phyloP scores from a whole-genome alignment of 805 yeast species.

The Cephaloascus albidus region DNA sequence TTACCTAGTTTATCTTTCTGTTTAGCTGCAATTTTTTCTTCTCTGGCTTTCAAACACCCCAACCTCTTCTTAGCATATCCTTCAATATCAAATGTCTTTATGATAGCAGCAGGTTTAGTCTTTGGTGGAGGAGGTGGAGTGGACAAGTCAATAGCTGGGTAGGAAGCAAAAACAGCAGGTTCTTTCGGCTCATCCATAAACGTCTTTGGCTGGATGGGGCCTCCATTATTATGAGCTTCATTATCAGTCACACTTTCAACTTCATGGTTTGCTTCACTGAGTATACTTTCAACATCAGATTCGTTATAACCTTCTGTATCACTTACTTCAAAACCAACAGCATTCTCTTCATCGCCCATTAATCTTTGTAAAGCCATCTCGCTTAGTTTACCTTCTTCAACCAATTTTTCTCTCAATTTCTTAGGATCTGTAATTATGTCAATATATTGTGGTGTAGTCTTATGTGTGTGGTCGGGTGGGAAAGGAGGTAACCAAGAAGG shows the following conservation, averaged over 20 bases:
- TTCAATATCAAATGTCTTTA: slow-evolving; percentile 40
- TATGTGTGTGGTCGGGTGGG: slow-evolving; percentile 92
- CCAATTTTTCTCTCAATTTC: slow-evolving; percentile 58
- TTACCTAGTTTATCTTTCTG: slow-evolving; percentile 15
- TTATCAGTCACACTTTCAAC: not conserved
- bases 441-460: slow-evolving; percentile 62
- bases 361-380: slow-evolving; percentile 68
- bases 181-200: not conserved
- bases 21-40: slow-evolving; percentile 10
- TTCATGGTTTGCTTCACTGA: slow-evolving; percentile 8
- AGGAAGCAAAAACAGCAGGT: no score
- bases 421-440: slow-evolving; percentile 61
- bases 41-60: slow-evolving; percentile 21
- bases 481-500: slow-evolving; percentile 78
- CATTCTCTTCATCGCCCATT: slow-evolving; percentile 27
- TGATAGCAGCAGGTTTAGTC: slow-evolving; percentile 2
- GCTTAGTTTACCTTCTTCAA: slow-evolving; percentile 72
- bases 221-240: slow-evolving; percentile 1
- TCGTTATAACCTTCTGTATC: slow-evolving; percentile 6
- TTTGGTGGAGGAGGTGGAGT: not conserved
- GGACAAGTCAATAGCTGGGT: not conserved
- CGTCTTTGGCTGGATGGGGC: no score
- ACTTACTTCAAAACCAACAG: no score
- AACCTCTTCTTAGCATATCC: slow-evolving; percentile 45
- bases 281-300: slow-evolving; percentile 10